A percentile compares a stretch with the other conserved stretches of the same genome.
Conservation (phyloP, 2,329 filamentous ascomycete genomes). For the Huntiella abstrusa region DNA sequence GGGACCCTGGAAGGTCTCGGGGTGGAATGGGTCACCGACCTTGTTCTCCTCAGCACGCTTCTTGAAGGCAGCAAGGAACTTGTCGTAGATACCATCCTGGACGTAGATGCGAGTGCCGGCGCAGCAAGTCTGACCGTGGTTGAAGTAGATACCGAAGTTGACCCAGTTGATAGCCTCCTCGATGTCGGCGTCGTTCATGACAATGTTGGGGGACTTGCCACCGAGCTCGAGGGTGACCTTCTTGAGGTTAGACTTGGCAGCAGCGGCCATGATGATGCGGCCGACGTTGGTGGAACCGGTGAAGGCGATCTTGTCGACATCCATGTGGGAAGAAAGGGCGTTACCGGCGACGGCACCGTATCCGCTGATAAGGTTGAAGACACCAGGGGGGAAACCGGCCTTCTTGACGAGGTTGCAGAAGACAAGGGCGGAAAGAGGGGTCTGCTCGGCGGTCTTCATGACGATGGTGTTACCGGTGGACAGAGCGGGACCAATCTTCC, state of each 20-base stretch:
- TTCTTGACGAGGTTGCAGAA: slow-evolving; percentile 40
- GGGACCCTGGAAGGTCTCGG: slow-evolving; percentile 23
- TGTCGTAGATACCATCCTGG: slow-evolving; percentile 27
- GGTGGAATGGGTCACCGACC: slow-evolving; percentile 20
- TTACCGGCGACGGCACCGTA: slow-evolving; percentile 47
- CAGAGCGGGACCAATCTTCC: slow-evolving; percentile 31
- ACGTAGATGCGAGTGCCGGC: slow-evolving; percentile 40
- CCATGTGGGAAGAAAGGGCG: slow-evolving; percentile 46
- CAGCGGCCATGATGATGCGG: slow-evolving; percentile 53
- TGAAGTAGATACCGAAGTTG: slow-evolving; percentile 26
- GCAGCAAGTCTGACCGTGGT: slow-evolving; percentile 41
- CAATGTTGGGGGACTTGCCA: slow-evolving; percentile 46
- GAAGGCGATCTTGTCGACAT: slow-evolving; percentile 56
- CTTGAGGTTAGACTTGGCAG: slow-evolving; percentile 43
- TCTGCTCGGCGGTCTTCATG: slow-evolving; percentile 34
- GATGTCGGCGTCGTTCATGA: slow-evolving; percentile 47
- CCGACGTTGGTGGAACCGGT: slow-evolving; percentile 57
- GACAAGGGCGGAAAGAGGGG: slow-evolving; percentile 24
- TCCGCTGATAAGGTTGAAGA: slow-evolving; percentile 56
- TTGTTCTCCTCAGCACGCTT: slow-evolving; percentile 22
- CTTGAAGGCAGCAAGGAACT: slow-evolving; percentile 42
- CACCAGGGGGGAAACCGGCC: slow-evolving; percentile 57
- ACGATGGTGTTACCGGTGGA: slow-evolving; percentile 31
- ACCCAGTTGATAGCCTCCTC: slow-evolving; percentile 40
- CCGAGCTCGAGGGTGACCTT: slow-evolving; percentile 48